A percentile compares a stretch with the other conserved stretches of the same genome.
These are phyloP conservation scores for slime mould (Dictyostelium discoideum) DNA, from an alignment of 78 protist genomes.

Conservation along the genomic window DNA sequence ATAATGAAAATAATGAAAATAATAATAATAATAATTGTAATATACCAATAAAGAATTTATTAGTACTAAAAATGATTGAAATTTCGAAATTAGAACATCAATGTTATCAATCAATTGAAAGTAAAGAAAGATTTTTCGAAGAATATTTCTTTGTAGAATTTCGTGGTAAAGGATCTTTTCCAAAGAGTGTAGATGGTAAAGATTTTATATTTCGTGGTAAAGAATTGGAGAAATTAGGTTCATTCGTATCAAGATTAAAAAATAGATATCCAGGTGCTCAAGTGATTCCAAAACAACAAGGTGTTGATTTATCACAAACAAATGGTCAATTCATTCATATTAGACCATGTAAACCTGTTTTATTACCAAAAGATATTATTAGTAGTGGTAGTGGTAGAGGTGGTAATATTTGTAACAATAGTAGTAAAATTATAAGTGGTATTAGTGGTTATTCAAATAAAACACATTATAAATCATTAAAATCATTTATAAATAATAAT, in stretches of 20 bases:
- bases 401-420: neutral
- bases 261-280: conserved; percentile 74
- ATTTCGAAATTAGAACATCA: conserved; percentile 39
- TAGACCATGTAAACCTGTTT: conserved; percentile 65
- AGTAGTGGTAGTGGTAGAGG: neutral
- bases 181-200: conserved; percentile 67
- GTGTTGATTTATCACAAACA: neutral
- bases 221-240: conserved; percentile 61
- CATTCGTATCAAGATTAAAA: conserved; percentile 49
- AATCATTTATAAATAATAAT: conserved; percentile 52
- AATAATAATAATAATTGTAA: neutral
- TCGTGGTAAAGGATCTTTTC: conserved; percentile 78
- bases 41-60: neutral
- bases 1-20: neutral
- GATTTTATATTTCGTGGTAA: conserved; percentile 61
- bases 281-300: conserved; percentile 43
- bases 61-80: conserved; percentile 8
- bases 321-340: conserved; percentile 50
- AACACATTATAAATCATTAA: conserved; percentile 37
- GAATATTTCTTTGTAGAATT: conserved; percentile 83
- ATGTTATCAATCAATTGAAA: conserved; percentile 66
- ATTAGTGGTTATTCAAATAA: neutral
- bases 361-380: conserved; percentile 30
- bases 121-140: conserved; percentile 80
- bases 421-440: neutral